Evolutionary conservation across 2,329 filamentous ascomycete genomes (phyloP).

Genomic region (Paracoccidioides lutzii): DNA sequence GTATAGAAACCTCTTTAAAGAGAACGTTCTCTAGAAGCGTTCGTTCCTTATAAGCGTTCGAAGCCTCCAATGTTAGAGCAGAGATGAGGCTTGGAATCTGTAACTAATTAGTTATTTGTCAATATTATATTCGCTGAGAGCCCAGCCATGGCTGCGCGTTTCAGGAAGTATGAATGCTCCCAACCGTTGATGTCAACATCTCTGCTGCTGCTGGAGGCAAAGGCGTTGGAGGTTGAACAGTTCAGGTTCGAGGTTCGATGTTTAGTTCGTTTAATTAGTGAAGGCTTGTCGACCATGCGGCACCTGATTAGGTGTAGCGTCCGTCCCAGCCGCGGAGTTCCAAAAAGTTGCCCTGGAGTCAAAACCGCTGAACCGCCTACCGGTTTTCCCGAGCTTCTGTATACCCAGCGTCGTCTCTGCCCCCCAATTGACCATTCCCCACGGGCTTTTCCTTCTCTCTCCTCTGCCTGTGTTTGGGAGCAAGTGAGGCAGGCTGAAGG

Average conservation of each 20-base stretch:
- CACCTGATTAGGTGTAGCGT: not conserved
- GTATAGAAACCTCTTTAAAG: not conserved
- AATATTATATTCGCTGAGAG: not conserved
- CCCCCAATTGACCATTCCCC: not conserved
- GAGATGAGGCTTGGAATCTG: too few relatives aligned
- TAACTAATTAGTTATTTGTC: too few relatives aligned
- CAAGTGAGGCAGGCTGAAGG: not conserved
- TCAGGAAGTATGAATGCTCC: not conserved
- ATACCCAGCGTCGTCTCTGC: not conserved
- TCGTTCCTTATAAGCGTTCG: too few relatives aligned
- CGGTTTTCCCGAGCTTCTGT: not conserved
- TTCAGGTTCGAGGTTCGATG: too few relatives aligned
- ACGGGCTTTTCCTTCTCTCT: not conserved
- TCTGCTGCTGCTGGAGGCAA: not conserved
- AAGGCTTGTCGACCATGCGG: not conserved
- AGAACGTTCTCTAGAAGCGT: too few relatives aligned
- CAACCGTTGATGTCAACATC: not conserved
- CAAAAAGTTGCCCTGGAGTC: too few relatives aligned
- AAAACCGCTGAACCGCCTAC: not conserved
- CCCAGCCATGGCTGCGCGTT: not conserved
- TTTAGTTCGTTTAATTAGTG: too few relatives aligned
- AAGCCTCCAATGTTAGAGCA: too few relatives aligned
- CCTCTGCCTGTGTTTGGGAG: not conserved
- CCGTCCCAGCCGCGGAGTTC: not conserved
- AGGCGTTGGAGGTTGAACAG: too few relatives aligned